A percentile compares a stretch with the other conserved stretches of the same genome.
Conservation (phyloP, 805 yeast genomes). For the Metschnikowia picachoensis region DNA sequence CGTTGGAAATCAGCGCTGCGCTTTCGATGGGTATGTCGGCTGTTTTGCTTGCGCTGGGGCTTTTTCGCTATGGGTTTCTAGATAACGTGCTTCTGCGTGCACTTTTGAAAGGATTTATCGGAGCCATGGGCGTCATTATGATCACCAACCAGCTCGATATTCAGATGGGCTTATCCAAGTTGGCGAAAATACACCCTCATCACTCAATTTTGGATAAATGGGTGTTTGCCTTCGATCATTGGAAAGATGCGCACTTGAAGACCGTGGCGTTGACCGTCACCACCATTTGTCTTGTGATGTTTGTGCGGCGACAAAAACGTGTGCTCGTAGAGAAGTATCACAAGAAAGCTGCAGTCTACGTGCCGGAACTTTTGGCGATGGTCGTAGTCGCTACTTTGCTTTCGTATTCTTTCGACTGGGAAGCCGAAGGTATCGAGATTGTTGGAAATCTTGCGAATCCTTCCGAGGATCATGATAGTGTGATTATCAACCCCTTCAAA, state of each 20-base stretch:
- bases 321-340: conserved; percentile 16
- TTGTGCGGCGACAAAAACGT: conserved; percentile 20
- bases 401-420: conserved; percentile 26
- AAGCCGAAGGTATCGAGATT: conserved; percentile 24
- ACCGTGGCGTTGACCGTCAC: conserved; percentile 18
- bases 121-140: conserved; percentile 84
- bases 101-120: conserved; percentile 74
- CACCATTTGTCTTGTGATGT: conserved; percentile 22
- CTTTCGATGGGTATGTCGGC: conserved; percentile 19
- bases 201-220: conserved; percentile 15
- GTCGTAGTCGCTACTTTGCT: conserved; percentile 25
- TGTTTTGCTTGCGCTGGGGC: conserved; percentile 21
- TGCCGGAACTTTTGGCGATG: conserved; percentile 34
- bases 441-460: conserved; percentile 24
- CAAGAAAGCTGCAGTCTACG: conserved; percentile 20
- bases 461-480: neutral
- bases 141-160: conserved; percentile 50
- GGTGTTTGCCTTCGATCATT: conserved; percentile 7
- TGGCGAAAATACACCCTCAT: conserved; percentile 21
- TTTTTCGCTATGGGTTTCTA: conserved; percentile 80
- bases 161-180: conserved; percentile 37
- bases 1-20: conserved; percentile 20
- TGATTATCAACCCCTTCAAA: conserved; percentile 22
- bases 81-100: conserved; percentile 79
- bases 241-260: conserved; percentile 7